These are phyloP conservation scores for Xylaria telfairii DNA, from an alignment of 495 filamentous ascomycete genomes.

Conservation along the genomic window DNA sequence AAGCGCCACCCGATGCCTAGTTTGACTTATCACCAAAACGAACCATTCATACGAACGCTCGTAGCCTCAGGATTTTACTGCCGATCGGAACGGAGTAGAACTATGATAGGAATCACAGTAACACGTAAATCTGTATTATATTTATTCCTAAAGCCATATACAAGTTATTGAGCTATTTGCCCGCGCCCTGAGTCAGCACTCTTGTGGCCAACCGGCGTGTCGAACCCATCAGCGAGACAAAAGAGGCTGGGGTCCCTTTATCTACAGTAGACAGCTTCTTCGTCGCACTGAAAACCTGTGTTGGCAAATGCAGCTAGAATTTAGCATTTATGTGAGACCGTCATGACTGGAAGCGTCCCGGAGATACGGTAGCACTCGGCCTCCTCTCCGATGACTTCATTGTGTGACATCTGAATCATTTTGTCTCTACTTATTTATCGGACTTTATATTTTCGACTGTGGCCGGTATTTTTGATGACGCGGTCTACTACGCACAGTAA, in stretches of 20 bases:
- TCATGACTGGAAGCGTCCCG: not conserved
- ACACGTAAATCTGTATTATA: not conserved
- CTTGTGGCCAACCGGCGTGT: not conserved
- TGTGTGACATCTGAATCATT: too few species aligned
- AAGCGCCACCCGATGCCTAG: constrained; percentile 8
- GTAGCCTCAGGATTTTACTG: not conserved
- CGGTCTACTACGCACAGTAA: too few species aligned
- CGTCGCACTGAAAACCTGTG: not conserved
- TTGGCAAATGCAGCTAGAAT: not conserved
- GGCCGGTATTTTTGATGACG: too few species aligned
- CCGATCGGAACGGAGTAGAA: too few species aligned
- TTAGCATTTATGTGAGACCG: not conserved
- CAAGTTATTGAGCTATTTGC: not conserved
- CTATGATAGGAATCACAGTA: not conserved
- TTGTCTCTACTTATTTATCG: not conserved
- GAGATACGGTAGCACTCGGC: not conserved
- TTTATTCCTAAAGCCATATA: not conserved
- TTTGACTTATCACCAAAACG: not conserved
- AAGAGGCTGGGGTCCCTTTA: not conserved
- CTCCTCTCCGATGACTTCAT: not conserved
- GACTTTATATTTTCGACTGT: not conserved
- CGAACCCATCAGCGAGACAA: too few species aligned
- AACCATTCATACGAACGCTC: not conserved
- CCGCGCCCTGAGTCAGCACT: not conserved
- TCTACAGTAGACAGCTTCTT: not conserved